Base-by-base conservation (phyloP, 495 filamentous ascomycete species). In the Tuber umbilicatum region DNA sequence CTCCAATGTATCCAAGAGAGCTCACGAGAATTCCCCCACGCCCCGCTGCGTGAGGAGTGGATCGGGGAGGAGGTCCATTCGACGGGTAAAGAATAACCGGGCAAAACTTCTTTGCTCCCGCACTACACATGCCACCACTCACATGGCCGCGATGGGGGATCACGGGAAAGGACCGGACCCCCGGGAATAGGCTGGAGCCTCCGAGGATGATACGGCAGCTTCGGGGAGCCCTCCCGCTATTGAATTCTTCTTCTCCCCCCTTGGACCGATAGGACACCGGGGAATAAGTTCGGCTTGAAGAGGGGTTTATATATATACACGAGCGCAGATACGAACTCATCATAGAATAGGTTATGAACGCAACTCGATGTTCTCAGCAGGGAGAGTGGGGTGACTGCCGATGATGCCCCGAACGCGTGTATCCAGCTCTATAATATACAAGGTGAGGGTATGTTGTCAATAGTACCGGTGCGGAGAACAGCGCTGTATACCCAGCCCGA, bases 401-500 rank as follows among this genome's bases (percentile, higher is more conserved):
- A 94, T 78, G 92, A 95, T 85, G 91, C 94, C 78, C 82, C 89
- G 75, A 88, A 83, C 43, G 78, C 82, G 68, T n/a, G 76, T 74
- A 68, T 67, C 38, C 42, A 45, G 27, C 45, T 70, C 31, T 72
- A 50, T 50, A 21, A n/a, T n/a, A n/a, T n/a, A n/a, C n/a, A n/a
- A n/a, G n/a, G n/a, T n/a, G n/a, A n/a, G n/a, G n/a, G n/a, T n/a
- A n/a, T n/a, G n/a, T n/a, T 84, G 90, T 92, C 70, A 90, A 97
- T 86, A 93, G 92, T 84, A 88, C 90, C 81, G 87, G 87, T 77
- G 91, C 97, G 71, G 94, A 97, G 89, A 97, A 97, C 88, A 86
- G 90, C 92, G 74, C 90, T 97, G 74, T 97, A 98, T 89, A 97
- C 94, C 47, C 95, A 97, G 86, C 95, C 94, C 73, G 93, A 97